Base-by-base conservation (phyloP, 164 flowering plant species). In the Stephania yunnanensis region DNA sequence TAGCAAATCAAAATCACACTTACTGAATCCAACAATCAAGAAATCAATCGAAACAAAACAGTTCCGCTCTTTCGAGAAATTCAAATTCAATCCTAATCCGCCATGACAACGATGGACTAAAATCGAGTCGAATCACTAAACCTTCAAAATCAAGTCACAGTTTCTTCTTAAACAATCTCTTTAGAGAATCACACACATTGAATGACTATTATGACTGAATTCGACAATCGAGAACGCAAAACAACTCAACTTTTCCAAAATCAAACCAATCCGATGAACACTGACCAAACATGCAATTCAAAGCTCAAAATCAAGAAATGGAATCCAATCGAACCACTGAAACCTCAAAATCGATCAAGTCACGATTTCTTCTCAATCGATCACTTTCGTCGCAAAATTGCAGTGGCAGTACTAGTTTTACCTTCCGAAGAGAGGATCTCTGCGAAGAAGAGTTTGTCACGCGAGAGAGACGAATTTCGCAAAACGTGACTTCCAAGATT, bases 401-500 rank as follows among this genome's bases (percentile, higher is more conserved):
- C 10, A 2, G 42, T 36, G 4, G 42, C 4, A 36, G 42, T 36
- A 36, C 46, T 67, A 13, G 4, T 30, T 45, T 74, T 52, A 68
- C 77, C 66, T 68, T 36, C 58, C 11, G 46, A n/a, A 66, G 13
- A 64, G 13, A 64, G 68, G 61, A 50, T 79, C 74, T 78, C 71
- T 45, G 73, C 80, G 70, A 77, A 71, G 65, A 79, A 71, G 50
- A 45, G 75, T 29, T 10, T 25, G 77, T 46, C 68, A 22, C 25
- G 70, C 22, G 64, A 68, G 61, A 71, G 65, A 71, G 58, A 71
- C 30, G 61, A 73, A 70, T 11, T 68, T 71, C 58, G 50, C 74
- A 78, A 74, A 80, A 75, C 80, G 65, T 83, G 84, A 79, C 80
- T 78, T 71, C 50, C 42, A 77, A 75, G 77, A 36, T 36, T 36